Evolutionary conservation across 148 eudicot species (phyloP).

Genomic region (Rhododendron mucronatum): DNA sequence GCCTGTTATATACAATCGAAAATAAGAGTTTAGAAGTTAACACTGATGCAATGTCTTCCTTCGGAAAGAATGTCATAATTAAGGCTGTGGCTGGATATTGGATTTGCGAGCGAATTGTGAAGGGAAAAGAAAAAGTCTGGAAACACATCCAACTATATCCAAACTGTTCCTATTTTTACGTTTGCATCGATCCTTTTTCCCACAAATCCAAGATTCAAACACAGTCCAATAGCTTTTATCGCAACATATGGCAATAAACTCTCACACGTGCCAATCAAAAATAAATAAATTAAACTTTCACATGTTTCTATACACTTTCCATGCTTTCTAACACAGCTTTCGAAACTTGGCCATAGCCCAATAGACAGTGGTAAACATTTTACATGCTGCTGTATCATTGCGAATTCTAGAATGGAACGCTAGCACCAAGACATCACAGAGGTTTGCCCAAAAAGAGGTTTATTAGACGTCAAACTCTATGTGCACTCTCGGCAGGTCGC

Average conservation of each 20-base stretch:
- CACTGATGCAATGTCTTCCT: not conserved
- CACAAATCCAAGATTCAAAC: not conserved
- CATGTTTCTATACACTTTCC: not conserved
- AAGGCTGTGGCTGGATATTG: not conserved
- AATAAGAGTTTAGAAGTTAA: not conserved
- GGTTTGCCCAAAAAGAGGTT: not conserved
- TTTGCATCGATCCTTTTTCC: not conserved
- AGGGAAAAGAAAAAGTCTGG: not conserved
- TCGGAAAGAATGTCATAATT: not conserved
- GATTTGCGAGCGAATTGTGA: not conserved
- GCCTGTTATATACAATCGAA: conserved; percentile 33
- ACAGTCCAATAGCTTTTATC: not conserved
- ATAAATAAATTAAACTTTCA: not conserved
- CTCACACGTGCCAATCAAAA: no score
- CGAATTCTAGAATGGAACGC: not conserved
- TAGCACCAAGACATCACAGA: not conserved
- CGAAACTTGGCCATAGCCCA: not conserved
- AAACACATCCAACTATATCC: not conserved
- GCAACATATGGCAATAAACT: not conserved
- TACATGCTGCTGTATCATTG: not conserved
- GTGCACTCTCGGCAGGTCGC: no score
- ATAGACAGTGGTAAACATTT: not conserved
- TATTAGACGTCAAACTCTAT: not conserved
- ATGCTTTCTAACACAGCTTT: no score
- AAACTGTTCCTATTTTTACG: not conserved